Percentiles rank a stretch among this genome's conserved stretches.
Evolutionary conservation across 257 asterid species (phyloP).

Genomic region (Petunia axillaris): DNA sequence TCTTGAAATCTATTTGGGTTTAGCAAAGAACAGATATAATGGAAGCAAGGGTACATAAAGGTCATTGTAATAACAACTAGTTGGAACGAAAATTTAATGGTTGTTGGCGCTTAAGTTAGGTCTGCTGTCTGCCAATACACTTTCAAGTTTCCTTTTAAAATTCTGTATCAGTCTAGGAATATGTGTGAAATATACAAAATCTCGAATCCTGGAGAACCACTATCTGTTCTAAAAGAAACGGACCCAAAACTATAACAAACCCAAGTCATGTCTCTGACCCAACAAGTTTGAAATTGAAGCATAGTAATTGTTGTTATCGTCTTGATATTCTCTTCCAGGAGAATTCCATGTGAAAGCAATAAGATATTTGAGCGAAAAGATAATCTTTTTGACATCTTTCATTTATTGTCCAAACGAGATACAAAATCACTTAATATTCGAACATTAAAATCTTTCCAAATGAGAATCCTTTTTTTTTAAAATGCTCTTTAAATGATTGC

Average conservation of each 20-base stretch:
- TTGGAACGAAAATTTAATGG: neutral
- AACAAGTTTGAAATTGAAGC: neutral
- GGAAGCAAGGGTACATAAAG: neutral
- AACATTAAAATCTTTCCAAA: slow-evolving; percentile 14
- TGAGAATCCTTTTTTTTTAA: neutral
- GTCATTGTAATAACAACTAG: neutral
- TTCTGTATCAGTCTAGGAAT: neutral
- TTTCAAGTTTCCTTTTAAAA: neutral
- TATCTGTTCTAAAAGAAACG: neutral
- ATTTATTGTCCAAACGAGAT: slow-evolving; percentile 13
- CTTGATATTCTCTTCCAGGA: neutral
- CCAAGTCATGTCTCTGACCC: neutral
- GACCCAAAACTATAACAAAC: neutral
- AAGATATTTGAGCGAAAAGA: neutral
- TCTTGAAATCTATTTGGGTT: neutral
- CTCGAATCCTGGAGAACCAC: neutral
- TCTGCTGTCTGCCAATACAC: neutral
- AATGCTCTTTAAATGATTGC: neutral
- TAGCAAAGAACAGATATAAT: neutral
- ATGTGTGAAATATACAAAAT: neutral
- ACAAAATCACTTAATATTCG: neutral
- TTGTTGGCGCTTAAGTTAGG: slow-evolving; percentile 3
- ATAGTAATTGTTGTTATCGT: neutral
- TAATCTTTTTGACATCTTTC: neutral
- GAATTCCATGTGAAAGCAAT: neutral